A percentile compares a stretch with the other conserved stretches of the same genome.
phyloP scores from a whole-genome alignment of 2,329 filamentous ascomycete species.

The Fusarium buharicum region DNA sequence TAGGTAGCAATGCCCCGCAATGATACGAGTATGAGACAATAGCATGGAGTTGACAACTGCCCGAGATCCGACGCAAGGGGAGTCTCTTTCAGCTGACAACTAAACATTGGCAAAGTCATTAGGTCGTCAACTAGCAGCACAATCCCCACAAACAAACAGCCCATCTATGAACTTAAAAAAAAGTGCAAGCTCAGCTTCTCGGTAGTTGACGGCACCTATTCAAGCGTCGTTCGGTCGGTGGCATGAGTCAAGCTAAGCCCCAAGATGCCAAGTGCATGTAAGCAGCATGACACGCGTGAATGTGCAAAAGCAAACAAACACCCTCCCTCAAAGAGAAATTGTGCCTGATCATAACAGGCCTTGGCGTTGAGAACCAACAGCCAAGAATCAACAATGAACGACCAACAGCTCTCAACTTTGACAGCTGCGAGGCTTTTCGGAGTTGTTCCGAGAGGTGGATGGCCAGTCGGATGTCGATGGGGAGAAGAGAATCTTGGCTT shows the following conservation, averaged over 20 bases:
- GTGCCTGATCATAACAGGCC: conserved; percentile 14
- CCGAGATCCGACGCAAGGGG: conserved; percentile 11
- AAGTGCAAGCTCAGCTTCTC: neutral
- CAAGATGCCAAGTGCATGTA: neutral
- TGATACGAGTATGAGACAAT: conserved; percentile 1
- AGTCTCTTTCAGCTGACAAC: conserved; percentile 7
- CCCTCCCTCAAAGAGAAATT: neutral
- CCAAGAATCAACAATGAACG: conserved; percentile 22
- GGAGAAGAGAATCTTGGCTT: neutral
- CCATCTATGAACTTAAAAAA: neutral
- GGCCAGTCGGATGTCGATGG: conserved; percentile 23
- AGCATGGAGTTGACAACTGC: neutral
- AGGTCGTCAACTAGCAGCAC: neutral
- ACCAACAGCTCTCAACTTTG: conserved; percentile 5
- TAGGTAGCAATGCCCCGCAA: neutral
- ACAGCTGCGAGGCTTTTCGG: conserved; percentile 28
- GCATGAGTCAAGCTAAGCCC: neutral
- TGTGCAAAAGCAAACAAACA: neutral
- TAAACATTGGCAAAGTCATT: neutral
- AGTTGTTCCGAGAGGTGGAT: conserved; percentile 17
- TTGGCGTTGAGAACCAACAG: conserved; percentile 24
- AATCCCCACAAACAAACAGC: conserved; percentile 3
- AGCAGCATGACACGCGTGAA: conserved; percentile 16
- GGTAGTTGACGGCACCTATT: conserved; percentile 11
- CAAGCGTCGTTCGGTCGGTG: neutral